Evolutionary conservation across 2,329 filamentous ascomycete species (phyloP).

Genomic region (Emmonsia crescens): DNA sequence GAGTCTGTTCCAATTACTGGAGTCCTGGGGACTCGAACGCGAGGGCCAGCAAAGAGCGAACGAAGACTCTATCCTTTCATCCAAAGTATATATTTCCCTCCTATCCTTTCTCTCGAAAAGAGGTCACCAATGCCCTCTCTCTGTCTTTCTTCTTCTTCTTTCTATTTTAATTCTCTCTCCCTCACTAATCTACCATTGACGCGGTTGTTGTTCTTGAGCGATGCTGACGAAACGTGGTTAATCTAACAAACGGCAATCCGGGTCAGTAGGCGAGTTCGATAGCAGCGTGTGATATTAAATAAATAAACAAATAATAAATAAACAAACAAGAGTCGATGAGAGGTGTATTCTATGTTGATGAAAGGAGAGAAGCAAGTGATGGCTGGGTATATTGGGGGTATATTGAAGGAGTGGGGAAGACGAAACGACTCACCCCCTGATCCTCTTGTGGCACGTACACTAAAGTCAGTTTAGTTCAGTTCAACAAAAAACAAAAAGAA

Average conservation of each 20-base stretch:
- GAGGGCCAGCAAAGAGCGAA: background rate
- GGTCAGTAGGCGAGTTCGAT: background rate
- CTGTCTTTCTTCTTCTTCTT: background rate
- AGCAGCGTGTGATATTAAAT: background rate
- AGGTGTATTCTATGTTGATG: background rate
- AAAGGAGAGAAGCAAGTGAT: background rate
- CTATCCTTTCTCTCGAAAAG: background rate
- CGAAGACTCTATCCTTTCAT: background rate
- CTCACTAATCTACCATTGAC: slow-evolving; percentile 3
- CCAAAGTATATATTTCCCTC: background rate
- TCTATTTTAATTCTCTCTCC: background rate
- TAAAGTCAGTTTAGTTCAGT: too few species aligned
- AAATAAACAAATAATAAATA: background rate
- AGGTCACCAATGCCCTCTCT: background rate
- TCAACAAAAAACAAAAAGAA: background rate
- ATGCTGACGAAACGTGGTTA: background rate
- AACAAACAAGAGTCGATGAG: background rate
- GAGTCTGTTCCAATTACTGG: background rate
- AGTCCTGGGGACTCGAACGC: background rate
- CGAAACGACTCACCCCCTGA: slow-evolving; percentile 9
- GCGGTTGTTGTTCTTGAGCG: background rate
- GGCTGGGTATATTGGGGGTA: background rate
- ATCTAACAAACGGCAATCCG: background rate
- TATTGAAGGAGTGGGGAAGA: slow-evolving; percentile 6
- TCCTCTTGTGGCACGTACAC: background rate